Percentiles rank a stretch among this genome's conserved stretches.
These are phyloP conservation scores for Cymbopogon flexuosus DNA, from an alignment of 202 grass and related monocot species.

Conservation along the genomic window DNA sequence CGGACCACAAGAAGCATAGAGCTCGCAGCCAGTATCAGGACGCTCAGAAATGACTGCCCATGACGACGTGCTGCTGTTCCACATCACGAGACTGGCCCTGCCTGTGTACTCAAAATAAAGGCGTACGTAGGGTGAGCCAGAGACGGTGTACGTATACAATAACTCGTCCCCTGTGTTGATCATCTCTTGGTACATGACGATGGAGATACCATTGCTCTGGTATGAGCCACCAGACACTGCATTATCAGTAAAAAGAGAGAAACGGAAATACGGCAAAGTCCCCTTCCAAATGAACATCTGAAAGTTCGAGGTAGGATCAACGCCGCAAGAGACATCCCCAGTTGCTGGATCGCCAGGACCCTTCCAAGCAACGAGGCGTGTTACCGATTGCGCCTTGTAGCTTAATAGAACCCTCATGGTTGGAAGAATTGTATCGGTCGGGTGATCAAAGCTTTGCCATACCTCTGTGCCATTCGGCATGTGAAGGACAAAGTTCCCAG, in stretches of 20 bases:
- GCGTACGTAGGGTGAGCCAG: not conserved
- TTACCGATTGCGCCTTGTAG: not conserved
- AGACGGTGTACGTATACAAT: not conserved
- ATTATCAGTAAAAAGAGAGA: accelerated
- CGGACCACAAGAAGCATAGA: not conserved
- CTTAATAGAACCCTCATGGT: not conserved
- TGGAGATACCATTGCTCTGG: not conserved
- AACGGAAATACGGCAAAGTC: constrained; percentile 16
- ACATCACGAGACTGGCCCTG: not conserved
- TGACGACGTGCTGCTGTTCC: not conserved
- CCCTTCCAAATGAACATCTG: constrained; percentile 28
- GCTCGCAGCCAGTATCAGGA: not conserved
- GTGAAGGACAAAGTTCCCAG: constrained; percentile 38
- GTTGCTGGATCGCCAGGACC: constrained; percentile 37
- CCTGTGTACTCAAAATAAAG: not conserved
- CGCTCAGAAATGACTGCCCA: not conserved
- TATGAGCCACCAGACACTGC: not conserved
- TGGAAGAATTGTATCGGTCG: constrained; percentile 32
- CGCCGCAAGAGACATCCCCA: not conserved
- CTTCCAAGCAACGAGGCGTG: constrained; percentile 35
- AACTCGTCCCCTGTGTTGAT: not conserved
- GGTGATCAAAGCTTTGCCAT: constrained; percentile 69
- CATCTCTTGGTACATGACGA: not conserved
- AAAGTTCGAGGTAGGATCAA: constrained; percentile 19
- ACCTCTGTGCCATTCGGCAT: not conserved